phyloP scores from a whole-genome alignment of 495 filamentous ascomycete genomes.

The Cercophora sp. region DNA sequence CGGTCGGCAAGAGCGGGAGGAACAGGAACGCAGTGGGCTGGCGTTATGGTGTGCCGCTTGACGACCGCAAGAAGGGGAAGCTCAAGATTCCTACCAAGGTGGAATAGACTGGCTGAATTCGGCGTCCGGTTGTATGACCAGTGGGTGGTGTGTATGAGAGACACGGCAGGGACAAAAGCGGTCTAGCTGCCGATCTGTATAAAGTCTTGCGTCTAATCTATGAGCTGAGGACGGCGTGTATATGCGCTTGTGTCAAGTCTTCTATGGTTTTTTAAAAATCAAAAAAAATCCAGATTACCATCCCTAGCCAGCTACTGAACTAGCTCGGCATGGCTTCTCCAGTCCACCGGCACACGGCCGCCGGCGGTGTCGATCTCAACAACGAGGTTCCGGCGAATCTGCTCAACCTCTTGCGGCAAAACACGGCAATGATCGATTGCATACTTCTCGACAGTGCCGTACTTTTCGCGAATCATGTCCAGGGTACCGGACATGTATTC shows the following conservation, averaged over 20 bases:
- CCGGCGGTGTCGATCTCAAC: conserved; percentile 26
- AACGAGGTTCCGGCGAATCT: conserved; percentile 46
- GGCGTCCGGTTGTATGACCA: neutral
- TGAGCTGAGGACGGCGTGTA: neutral
- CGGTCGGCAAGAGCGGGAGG: conserved; percentile 45
- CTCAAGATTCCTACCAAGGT: conserved; percentile 47
- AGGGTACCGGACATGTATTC: conserved; percentile 54
- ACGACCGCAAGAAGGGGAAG: conserved; percentile 44
- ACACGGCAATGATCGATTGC: conserved; percentile 50
- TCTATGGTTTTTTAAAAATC: neutral
- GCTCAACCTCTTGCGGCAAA: conserved; percentile 45
- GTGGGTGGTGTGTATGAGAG: neutral
- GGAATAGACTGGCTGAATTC: conserved; percentile 10
- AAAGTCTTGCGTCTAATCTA: neutral
- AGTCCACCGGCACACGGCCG: conserved; percentile 20
- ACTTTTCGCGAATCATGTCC: conserved; percentile 45
- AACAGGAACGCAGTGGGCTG: conserved; percentile 55
- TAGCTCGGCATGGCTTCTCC: conserved; percentile 26
- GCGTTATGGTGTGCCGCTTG: conserved; percentile 49
- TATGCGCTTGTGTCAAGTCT: too few relatives aligned
- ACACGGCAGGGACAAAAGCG: neutral
- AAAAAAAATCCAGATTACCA: neutral
- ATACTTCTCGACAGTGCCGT: conserved; percentile 56
- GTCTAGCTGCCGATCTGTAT: conserved; percentile 7
- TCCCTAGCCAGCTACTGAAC: neutral